A percentile compares a stretch with the other conserved stretches of the same genome.
Evolutionary conservation across 2,329 filamentous ascomycete species (phyloP).

Genomic region (Rutstroemia sp.): DNA sequence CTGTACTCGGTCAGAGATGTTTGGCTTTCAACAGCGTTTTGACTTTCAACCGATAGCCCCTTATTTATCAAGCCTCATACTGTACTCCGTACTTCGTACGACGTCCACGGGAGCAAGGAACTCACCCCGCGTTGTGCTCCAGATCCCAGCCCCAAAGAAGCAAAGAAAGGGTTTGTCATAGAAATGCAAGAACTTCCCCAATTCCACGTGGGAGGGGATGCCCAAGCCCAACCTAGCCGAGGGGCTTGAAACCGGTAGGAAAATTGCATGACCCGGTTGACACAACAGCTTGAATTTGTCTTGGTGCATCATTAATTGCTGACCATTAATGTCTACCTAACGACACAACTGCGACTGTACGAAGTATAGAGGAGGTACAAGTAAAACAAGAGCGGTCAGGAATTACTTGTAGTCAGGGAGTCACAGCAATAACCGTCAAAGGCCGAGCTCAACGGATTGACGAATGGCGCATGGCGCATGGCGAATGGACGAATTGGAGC

Average conservation of each 20-base stretch:
- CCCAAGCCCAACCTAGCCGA: no score
- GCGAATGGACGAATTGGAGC: no score
- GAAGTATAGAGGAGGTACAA: not conserved
- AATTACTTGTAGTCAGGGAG: not conserved
- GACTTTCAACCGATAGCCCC: not conserved
- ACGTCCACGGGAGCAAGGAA: no score
- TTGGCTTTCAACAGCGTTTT: not conserved
- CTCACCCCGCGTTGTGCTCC: no score
- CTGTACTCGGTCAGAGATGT: no score
- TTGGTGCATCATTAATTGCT: no score
- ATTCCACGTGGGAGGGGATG: no score
- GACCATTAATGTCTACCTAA: not conserved
- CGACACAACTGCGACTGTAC: not conserved
- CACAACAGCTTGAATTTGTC: no score
- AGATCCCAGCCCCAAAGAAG: no score
- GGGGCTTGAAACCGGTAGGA: not conserved
- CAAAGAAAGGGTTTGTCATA: constrained; percentile 2
- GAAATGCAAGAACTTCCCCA: not conserved
- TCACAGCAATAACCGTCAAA: not conserved
- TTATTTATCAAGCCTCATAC: not conserved
- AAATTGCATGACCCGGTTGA: not conserved
- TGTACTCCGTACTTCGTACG: no score
- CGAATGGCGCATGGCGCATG: no score
- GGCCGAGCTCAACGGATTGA: not conserved
- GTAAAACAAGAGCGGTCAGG: not conserved